Base-by-base conservation (phyloP, 2,329 filamentous ascomycete genomes). In the Davidsoniella neocaledoniae region DNA sequence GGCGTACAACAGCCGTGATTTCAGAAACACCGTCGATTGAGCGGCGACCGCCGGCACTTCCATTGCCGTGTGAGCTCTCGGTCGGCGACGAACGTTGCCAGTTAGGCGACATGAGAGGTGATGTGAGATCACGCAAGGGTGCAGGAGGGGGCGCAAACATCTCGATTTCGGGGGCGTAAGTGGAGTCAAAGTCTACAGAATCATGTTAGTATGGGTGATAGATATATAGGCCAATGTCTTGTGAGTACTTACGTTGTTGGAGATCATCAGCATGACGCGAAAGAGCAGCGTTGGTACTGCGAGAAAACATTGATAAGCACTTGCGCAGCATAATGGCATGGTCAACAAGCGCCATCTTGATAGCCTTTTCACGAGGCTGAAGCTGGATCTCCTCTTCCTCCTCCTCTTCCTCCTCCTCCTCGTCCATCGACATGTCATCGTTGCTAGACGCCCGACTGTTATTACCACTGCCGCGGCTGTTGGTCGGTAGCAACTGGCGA, bases 321-420 rank as follows among this genome's bases (percentile, higher is more conserved):
- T 86, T 79, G 66, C 90, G 87, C 58, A 96, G 79, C 63, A 86
- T 81, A 53, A 94, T 74, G 2, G 86, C 86, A 63, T 96, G 88
- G 59, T 96, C 91, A 40, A 94, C 74, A 26, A 96, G 72, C 0
- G 86, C 84, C 62, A 88, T 83, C 59, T 82, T 83, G 56, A 96
- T 78, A 1, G 87, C 85, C 45, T 76, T 85, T 56, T 93, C 81
- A 57, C 87, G 72, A 0, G 74, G 68, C 19, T 68, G 66, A 3
- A 77, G 61, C 54, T 77, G 68, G 19, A 70, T 62, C 43, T 73
- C 67, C 14, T 65, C 61, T 5, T 65, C 62, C n/a, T 68, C 65
- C 3, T 59, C 59, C 14, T 46, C 43, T 9, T 49, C 46, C 2
- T 49, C 37, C 2, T 39, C 41, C 3, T 50, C 41, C n/a, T 64